phyloP scores from a whole-genome alignment of 805 yeast species.

The Ascoidea tarda region DNA sequence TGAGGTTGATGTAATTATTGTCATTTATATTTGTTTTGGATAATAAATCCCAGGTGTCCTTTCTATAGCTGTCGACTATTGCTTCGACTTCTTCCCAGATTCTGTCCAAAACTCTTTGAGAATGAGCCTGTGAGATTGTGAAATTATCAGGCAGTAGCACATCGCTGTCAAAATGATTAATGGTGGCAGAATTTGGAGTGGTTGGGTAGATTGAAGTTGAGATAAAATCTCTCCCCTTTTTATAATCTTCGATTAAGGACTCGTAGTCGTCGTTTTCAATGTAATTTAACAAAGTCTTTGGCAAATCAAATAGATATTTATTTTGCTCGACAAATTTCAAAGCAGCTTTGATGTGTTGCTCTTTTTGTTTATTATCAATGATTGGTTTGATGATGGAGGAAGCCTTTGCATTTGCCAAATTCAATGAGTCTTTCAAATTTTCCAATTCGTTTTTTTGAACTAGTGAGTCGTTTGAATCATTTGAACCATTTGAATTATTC shows the following conservation, averaged over 20 bases:
- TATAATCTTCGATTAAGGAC: conserved; percentile 40
- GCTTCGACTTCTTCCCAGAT: conserved; percentile 44
- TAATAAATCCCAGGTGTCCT: conserved; percentile 36
- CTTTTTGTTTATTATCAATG: conserved; percentile 32
- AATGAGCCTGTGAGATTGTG: conserved; percentile 12
- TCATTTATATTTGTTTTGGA: conserved; percentile 17
- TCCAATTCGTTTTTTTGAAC: conserved; percentile 21
- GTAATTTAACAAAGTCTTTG: conserved; percentile 39
- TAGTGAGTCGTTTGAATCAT: conserved; percentile 11
- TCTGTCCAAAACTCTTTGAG: conserved; percentile 27
- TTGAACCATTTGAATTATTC: conserved; percentile 8
- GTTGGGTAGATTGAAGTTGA: conserved; percentile 8
- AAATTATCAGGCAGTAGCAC: neutral
- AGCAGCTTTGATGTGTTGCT: conserved; percentile 33
- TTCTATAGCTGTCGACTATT: conserved; percentile 40
- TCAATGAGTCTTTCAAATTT: conserved; percentile 24
- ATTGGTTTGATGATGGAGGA: conserved; percentile 46
- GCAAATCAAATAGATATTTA: conserved; percentile 42
- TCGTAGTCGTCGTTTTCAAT: conserved; percentile 44
- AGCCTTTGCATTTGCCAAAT: conserved; percentile 36
- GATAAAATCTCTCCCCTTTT: conserved; percentile 27
- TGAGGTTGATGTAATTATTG: conserved; percentile 19
- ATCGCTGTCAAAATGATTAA: too few species aligned
- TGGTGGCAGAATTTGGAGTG: neutral
- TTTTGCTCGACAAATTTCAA: conserved; percentile 37